These are phyloP conservation scores for Thuja plicata DNA, from an alignment of 83 land plant genomes.

Conservation along the genomic window DNA sequence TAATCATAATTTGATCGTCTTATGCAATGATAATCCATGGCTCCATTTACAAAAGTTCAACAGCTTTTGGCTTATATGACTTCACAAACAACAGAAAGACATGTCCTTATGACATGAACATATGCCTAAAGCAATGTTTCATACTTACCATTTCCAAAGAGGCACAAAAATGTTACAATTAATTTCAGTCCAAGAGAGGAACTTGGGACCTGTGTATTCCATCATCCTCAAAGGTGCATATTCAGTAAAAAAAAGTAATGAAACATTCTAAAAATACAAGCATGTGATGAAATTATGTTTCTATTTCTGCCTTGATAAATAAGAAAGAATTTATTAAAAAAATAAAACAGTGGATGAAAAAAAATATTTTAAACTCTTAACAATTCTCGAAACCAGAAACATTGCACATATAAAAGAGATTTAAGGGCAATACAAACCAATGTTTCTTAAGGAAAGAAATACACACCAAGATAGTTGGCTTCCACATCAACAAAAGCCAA, in stretches of 20 bases:
- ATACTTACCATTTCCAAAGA: neutral
- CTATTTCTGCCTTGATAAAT: neutral
- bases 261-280: neutral
- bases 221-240: neutral
- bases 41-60: neutral
- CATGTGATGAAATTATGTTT: neutral
- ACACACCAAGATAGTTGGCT: slow-evolving; percentile 68
- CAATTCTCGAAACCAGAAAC: neutral
- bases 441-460: neutral
- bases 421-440: neutral
- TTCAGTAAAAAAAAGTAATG: neutral
- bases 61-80: neutral
- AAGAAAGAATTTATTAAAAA: neutral
- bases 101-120: neutral
- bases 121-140: slow-evolving; percentile 2
- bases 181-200: neutral
- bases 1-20: neutral
- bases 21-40: neutral
- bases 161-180: neutral
- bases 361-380: neutral
- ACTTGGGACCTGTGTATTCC: neutral
- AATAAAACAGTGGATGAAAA: neutral
- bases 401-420: neutral
- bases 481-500: slow-evolving; percentile 76
- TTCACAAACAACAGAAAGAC: neutral